Percentiles rank a stretch among this genome's conserved stretches.
These are phyloP conservation scores for Amanita pallidorosea DNA, from an alignment of 768 basidiomycete species.

Conservation along the genomic window DNA sequence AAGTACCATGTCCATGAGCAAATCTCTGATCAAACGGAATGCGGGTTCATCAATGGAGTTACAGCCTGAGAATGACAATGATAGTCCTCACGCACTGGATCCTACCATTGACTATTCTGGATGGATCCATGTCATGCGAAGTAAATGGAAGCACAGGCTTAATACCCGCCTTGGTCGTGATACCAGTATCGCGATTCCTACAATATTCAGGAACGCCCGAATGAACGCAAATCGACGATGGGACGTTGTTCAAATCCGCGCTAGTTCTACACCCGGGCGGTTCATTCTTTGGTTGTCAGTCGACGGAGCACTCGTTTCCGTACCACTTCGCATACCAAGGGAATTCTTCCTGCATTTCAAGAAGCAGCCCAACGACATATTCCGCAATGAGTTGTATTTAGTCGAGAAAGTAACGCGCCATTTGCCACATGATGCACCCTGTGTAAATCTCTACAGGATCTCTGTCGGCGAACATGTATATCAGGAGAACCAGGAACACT, in stretches of 20 bases:
- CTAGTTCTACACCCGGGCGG: conserved; percentile 66
- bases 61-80: conserved; percentile 31
- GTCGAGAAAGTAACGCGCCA: conserved; percentile 65
- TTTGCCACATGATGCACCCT: conserved; percentile 70
- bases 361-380: conserved; percentile 51
- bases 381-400: conserved; percentile 58
- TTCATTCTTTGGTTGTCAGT: conserved; percentile 85
- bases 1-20: conserved; percentile 20
- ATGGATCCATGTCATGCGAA: conserved; percentile 71
- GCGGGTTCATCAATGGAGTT: conserved; percentile 41
- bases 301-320: conserved; percentile 65
- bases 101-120: conserved; percentile 54
- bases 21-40: conserved; percentile 22
- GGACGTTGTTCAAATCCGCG: conserved; percentile 89
- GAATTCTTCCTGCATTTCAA: conserved; percentile 93
- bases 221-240: conserved; percentile 60
- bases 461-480: conserved; percentile 77
- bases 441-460: conserved; percentile 74
- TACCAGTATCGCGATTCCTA: conserved; percentile 40
- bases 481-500: conserved; percentile 79
- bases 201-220: conserved; percentile 62
- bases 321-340: conserved; percentile 78
- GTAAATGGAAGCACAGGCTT: conserved; percentile 60
- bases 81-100: conserved; percentile 45
- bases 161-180: conserved; percentile 32